Evolutionary conservation across 2,329 filamentous ascomycete species (phyloP).

Genomic region (Lachnellula suecica): DNA sequence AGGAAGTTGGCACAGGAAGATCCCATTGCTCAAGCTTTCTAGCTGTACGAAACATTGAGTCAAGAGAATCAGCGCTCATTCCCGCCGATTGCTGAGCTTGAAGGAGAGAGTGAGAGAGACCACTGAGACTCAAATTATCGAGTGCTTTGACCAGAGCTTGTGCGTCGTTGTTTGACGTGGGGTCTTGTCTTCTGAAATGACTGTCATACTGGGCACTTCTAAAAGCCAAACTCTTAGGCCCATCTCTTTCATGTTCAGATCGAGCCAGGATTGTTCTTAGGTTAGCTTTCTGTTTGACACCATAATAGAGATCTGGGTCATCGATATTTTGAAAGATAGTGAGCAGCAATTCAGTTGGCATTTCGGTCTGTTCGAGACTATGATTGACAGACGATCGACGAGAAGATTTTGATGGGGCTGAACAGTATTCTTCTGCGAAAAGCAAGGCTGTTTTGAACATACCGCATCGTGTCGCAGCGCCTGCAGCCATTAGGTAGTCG

Average conservation of each 20-base stretch:
- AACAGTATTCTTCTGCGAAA: conserved; percentile 72
- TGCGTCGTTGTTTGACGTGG: conserved; percentile 57
- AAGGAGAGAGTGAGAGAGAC: conserved; percentile 78
- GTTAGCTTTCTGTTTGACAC: conserved; percentile 75
- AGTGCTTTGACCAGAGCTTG: conserved; percentile 75
- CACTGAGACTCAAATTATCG: conserved; percentile 78
- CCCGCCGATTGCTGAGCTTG: conserved; percentile 63
- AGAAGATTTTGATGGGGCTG: conserved; percentile 55
- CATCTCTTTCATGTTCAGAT: conserved; percentile 87
- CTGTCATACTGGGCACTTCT: conserved; percentile 89
- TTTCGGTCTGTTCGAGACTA: conserved; percentile 33
- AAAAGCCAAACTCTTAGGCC: conserved; percentile 83
- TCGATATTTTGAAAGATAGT: conserved; percentile 89
- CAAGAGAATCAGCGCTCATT: conserved; percentile 57
- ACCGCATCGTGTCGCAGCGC: conserved; percentile 72
- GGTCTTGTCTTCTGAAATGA: conserved; percentile 64
- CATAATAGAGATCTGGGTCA: conserved; percentile 95
- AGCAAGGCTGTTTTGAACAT: conserved; percentile 87
- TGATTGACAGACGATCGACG: conserved; percentile 65
- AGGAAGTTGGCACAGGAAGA: conserved; percentile 67
- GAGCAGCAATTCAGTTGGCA: conserved; percentile 70
- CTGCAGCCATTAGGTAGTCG: conserved; percentile 68
- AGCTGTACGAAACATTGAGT: conserved; percentile 76
- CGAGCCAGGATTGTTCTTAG: conserved; percentile 76
- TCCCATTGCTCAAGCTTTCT: conserved; percentile 90